Percentiles rank a stretch among this genome's conserved stretches.
phyloP scores from a whole-genome alignment of 2,329 filamentous ascomycete species.

The Elsinoe arachidis region DNA sequence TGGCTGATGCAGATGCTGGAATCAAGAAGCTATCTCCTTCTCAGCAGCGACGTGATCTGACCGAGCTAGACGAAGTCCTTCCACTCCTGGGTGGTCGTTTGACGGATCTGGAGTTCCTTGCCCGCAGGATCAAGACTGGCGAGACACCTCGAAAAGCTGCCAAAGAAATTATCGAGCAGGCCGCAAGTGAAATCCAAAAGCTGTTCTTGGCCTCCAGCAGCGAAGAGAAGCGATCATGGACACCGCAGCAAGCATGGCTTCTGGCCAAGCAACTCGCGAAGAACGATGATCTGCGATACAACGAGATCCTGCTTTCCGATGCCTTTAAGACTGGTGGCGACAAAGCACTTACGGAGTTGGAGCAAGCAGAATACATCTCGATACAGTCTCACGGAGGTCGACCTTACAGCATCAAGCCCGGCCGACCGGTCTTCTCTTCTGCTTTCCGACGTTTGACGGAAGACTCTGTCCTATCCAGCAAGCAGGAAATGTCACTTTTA shows the following conservation, averaged over 20 bases:
- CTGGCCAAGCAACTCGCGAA: slow-evolving; percentile 69
- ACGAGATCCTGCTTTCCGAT: slow-evolving; percentile 70
- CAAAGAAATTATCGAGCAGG: slow-evolving; percentile 79
- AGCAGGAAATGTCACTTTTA: slow-evolving; percentile 60
- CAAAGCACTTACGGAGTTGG: slow-evolving; percentile 66
- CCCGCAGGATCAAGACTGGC: slow-evolving; percentile 79
- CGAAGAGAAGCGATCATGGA: slow-evolving; percentile 58
- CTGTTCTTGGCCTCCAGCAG: slow-evolving; percentile 68
- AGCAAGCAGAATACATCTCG: slow-evolving; percentile 76
- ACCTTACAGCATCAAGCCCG: slow-evolving; percentile 67
- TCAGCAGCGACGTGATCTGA: slow-evolving; percentile 47
- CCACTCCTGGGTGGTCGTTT: slow-evolving; percentile 76
- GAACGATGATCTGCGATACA: slow-evolving; percentile 66
- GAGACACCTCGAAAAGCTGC: slow-evolving; percentile 76
- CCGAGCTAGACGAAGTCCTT: slow-evolving; percentile 73
- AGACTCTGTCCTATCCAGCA: slow-evolving; percentile 64
- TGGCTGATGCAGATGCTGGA: slow-evolving; percentile 29
- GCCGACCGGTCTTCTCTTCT: slow-evolving; percentile 76
- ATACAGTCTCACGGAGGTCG: slow-evolving; percentile 66
- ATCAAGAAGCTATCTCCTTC: slow-evolving; percentile 38
- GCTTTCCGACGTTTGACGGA: slow-evolving; percentile 66
- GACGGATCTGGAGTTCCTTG: slow-evolving; percentile 91
- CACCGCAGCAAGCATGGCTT: slow-evolving; percentile 79
- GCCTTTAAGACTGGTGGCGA: slow-evolving; percentile 68
- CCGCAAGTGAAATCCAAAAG: slow-evolving; percentile 82